Conservation (phyloP, 2,329 filamentous ascomycete species). For the Chaetomiaceae sp. region DNA sequence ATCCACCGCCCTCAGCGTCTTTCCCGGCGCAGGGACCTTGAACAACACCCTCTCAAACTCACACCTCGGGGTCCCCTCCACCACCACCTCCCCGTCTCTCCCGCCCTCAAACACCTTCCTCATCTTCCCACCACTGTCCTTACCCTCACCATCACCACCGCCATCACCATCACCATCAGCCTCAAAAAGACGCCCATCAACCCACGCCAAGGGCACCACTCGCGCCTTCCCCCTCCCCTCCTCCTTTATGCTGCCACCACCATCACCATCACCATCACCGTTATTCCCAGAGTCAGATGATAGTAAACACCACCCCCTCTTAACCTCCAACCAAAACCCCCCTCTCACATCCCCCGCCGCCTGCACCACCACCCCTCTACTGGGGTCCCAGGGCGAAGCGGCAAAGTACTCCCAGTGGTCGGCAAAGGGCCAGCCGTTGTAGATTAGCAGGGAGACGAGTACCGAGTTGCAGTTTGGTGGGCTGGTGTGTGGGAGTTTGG, state of each 20-base stretch:
- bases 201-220: slow-evolving; percentile 11
- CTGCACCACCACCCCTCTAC: background rate
- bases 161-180: background rate
- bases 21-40: slow-evolving; percentile 9
- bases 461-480: background rate
- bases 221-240: background rate
- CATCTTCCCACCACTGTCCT: background rate
- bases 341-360: slow-evolving; percentile 10
- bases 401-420: slow-evolving; percentile 20
- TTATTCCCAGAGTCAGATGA: background rate
- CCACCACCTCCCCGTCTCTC: background rate
- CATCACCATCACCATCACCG: too few species aligned
- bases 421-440: slow-evolving; percentile 20
- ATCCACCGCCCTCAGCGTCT: slow-evolving; percentile 13
- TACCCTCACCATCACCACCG: background rate
- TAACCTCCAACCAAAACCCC: slow-evolving; percentile 15
- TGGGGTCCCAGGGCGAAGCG: background rate
- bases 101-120: background rate
- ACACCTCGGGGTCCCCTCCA: slow-evolving; percentile 3
- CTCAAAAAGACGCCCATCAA: background rate
- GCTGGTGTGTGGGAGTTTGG: background rate
- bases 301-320: slow-evolving; percentile 3
- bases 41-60: slow-evolving; percentile 15
- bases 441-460: slow-evolving; percentile 14
- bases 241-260: background rate